Conservation (phyloP, 202 grass and related monocot genomes). For the Schoenoplectus triqueter region DNA sequence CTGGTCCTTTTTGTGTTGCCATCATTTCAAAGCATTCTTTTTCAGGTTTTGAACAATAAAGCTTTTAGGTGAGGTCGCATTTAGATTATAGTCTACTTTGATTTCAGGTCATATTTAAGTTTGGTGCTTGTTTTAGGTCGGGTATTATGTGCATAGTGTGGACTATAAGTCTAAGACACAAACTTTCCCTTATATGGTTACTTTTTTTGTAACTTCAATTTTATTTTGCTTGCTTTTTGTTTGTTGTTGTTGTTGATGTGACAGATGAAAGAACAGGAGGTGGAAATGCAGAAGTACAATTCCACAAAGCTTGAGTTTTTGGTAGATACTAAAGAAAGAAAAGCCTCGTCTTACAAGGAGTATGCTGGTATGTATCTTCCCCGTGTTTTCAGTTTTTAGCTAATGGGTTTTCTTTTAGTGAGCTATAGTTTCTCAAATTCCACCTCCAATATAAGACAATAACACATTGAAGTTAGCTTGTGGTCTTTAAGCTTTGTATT, state of each 20-base stretch:
- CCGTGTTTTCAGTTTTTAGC: constrained; percentile 12
- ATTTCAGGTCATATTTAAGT: background rate
- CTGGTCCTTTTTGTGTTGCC: background rate
- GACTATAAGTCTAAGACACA: background rate
- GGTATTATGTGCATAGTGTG: background rate
- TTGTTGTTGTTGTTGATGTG: background rate
- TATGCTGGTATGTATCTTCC: constrained; percentile 45
- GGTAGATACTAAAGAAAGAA: constrained; percentile 46
- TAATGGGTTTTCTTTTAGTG: constrained; percentile 28
- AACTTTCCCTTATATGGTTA: background rate
- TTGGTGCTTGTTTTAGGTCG: background rate
- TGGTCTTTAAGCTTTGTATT: background rate
- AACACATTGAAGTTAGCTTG: background rate
- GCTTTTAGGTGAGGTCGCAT: background rate
- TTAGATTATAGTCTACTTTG: background rate
- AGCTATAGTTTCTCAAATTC: background rate
- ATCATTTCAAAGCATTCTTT: background rate
- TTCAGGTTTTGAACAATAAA: background rate
- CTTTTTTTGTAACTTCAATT: background rate
- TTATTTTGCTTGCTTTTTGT: background rate
- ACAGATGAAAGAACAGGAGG: constrained; percentile 48
- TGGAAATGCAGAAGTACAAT: constrained; percentile 28
- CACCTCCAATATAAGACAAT: background rate
- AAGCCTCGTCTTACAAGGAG: constrained; percentile 45
- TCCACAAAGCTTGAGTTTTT: constrained; percentile 39